Evolutionary conservation across 441 rosid genomes (phyloP).

Genomic region (Gossypium schwendimanii): DNA sequence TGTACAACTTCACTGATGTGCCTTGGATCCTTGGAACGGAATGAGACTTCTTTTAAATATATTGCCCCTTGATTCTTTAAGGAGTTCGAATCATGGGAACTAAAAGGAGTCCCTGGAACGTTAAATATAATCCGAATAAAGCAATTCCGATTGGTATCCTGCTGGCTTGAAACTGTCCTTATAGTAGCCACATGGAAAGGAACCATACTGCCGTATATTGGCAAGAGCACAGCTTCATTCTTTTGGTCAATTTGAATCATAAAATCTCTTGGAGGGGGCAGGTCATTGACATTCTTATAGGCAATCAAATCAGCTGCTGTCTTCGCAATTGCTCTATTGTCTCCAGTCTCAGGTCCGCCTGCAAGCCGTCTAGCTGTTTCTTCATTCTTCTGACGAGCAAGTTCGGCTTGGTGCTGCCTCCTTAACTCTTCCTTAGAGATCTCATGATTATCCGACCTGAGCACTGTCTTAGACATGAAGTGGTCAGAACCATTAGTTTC

Average conservation of each 20-base stretch:
- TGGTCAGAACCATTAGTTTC: constrained; percentile 38
- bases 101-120: constrained; percentile 61
- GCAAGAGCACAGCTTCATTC: constrained; percentile 70
- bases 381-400: constrained; percentile 67
- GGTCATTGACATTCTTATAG: constrained; percentile 60
- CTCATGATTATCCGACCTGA: constrained; percentile 60
- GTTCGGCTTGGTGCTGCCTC: constrained; percentile 70
- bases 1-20: constrained; percentile 64
- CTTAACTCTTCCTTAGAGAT: constrained; percentile 63
- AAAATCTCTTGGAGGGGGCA: constrained; percentile 41
- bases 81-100: constrained; percentile 42
- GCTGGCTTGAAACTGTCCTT: constrained; percentile 77
- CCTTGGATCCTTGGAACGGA: constrained; percentile 62
- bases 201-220: constrained; percentile 60
- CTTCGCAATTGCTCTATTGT: constrained; percentile 42
- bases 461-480: constrained; percentile 42
- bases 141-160: constrained; percentile 66
- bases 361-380: constrained; percentile 66
- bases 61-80: constrained; percentile 43
- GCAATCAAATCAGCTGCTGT: constrained; percentile 50
- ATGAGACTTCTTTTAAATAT: constrained; percentile 54
- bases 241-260: constrained; percentile 62
- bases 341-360: constrained; percentile 39
- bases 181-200: constrained; percentile 69
- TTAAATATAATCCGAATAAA: constrained; percentile 59